phyloP scores from a whole-genome alignment of 1,139 yeast genomes.

The Saccharomycopsis hybrid region DNA sequence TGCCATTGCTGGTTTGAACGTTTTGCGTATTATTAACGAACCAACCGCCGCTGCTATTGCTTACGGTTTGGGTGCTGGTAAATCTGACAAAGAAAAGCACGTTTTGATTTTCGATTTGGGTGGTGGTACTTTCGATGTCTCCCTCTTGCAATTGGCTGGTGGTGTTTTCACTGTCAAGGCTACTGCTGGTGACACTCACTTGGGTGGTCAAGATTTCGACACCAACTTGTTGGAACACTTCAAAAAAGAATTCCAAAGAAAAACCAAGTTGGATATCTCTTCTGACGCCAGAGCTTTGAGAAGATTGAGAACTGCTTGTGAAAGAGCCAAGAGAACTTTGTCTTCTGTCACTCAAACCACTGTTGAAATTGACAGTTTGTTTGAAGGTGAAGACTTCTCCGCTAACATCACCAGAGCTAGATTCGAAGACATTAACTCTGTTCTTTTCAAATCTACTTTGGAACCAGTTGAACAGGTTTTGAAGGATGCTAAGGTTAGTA shows the following conservation, averaged over 20 bases:
- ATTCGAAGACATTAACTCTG: slow-evolving; percentile 96
- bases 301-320: slow-evolving; percentile 98
- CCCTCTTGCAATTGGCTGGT: slow-evolving; percentile 92
- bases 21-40: slow-evolving; percentile 93
- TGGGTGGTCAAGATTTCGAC: slow-evolving; percentile 99
- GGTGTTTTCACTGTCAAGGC: slow-evolving; percentile 99
- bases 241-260: slow-evolving; percentile 93
- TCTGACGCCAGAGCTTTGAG: slow-evolving; percentile 93
- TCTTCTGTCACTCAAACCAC: slow-evolving; percentile 96
- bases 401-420: slow-evolving; percentile 98
- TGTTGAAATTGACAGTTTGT: slow-evolving; percentile 93
- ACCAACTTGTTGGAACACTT: slow-evolving; percentile 92
- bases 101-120: slow-evolving; percentile 94
- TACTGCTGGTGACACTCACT: slow-evolving; percentile 99
- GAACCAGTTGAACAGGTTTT: slow-evolving; percentile 98
- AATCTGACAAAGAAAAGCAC: slow-evolving; percentile 79
- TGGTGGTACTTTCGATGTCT: slow-evolving; percentile 99
- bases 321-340: slow-evolving; percentile 98
- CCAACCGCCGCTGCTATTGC: slow-evolving; percentile 99
- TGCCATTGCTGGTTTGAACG: slow-evolving; percentile 95
- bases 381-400: slow-evolving; percentile 95
- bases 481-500: slow-evolving; percentile 89
- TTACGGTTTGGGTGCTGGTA: slow-evolving; percentile 96
- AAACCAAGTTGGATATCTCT: slow-evolving; percentile 90
- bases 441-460: slow-evolving; percentile 91